Evolutionary conservation across 148 eudicot species (phyloP), one percentile per base, ranked within the genome.

Genomic region (Rheum nobile): DNA sequence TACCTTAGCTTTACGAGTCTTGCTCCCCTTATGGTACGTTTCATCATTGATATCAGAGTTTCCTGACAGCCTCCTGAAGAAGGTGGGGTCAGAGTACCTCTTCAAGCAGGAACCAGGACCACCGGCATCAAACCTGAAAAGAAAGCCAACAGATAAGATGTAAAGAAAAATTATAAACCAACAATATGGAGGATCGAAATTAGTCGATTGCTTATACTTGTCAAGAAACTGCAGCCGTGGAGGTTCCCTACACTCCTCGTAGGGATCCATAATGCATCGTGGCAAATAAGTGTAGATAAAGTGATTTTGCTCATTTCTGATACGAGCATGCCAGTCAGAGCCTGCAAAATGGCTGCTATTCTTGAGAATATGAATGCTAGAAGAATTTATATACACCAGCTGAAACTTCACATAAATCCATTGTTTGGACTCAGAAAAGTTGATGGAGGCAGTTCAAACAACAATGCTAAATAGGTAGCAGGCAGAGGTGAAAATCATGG

Each of bases 71-170:
- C 85, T 87, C 72, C 73, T 88, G 70, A 94, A 91, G 84, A 91
- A 89, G 38, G 93, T 80, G 50, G 98, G 96, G 82, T 94, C 98
- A 41, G 97, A 88, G 83, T 91, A 94, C 77, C 90, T 86, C 80
- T 88, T 94, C 75, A 91, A 83, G 81, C 98, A 95, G 75, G 98
- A 88, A 75, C 97, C 98, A 72, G 97, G 85, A 59, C 97, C 98
- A 73, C 92, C 92, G 35, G 84, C 77, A 80, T 91, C 98, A 84
- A 95, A 95, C 80, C 98, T 94, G 80, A 75, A 87, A 71, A 59
- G 74, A 75, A 77, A 75, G 41, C 42, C 42, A 14, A 34, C 71
- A 32, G 9, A 22, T 57, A 8, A 8, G 12, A 22, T 67, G 2
- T 11, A 32, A 10, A 26, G 70, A 11, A 65, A 17, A 29, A 17